phyloP scores from a whole-genome alignment of 2,329 filamentous ascomycete species.

The Cladophialophora psammophila region DNA sequence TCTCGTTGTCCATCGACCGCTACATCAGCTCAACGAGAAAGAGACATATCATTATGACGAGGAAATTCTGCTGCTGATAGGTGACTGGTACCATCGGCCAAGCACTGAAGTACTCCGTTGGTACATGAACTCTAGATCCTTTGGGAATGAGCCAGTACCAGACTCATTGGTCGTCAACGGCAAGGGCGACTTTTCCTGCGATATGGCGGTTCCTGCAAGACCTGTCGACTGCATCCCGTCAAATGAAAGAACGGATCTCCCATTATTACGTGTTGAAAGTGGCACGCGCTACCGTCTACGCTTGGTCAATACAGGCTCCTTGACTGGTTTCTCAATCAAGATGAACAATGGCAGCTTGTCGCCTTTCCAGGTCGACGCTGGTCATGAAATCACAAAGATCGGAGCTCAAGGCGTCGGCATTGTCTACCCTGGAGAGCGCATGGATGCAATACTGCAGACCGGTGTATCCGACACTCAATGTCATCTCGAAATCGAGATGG shows the following conservation, averaged over 20 bases:
- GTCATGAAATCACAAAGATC: constrained; percentile 44
- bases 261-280: constrained; percentile 42
- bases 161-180: constrained; percentile 72
- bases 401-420: constrained; percentile 49
- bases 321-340: constrained; percentile 57
- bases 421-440: constrained; percentile 55
- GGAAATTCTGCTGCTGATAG: constrained; percentile 56
- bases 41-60: constrained; percentile 45
- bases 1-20: constrained; percentile 67
- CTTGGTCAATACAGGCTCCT: constrained; percentile 76
- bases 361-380: constrained; percentile 56
- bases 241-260: constrained; percentile 38
- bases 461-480: not conserved
- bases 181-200: constrained; percentile 63
- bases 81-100: constrained; percentile 59
- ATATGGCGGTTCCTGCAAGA: constrained; percentile 53
- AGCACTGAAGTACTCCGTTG: constrained; percentile 52
- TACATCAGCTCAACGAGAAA: constrained; percentile 48
- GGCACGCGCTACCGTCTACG: constrained; percentile 62
- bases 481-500: constrained; percentile 28
- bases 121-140: constrained; percentile 54
- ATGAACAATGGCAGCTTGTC: constrained; percentile 45
- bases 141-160: constrained; percentile 69
- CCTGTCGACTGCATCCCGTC: constrained; percentile 54
- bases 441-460: constrained; percentile 49